Evolutionary conservation across 2,329 filamentous ascomycete genomes (phyloP).

Genomic region (Botrytis hyacinthi): DNA sequence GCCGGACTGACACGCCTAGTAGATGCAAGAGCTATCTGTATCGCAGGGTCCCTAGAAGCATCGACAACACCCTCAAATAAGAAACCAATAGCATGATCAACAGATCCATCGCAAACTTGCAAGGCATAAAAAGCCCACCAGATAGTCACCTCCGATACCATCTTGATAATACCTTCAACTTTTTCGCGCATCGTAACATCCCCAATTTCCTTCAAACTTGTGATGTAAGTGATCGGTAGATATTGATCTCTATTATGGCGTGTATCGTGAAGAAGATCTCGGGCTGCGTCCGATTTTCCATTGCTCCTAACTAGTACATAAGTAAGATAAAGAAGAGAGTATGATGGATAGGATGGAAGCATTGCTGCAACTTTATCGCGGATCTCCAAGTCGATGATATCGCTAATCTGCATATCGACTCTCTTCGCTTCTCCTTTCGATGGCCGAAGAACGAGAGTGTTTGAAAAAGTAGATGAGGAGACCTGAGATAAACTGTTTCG

Average conservation of each 20-base stretch:
- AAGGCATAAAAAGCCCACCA: constrained; percentile 16
- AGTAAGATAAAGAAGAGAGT: constrained; percentile 6
- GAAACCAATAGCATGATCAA: not conserved
- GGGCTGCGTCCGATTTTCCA: not conserved
- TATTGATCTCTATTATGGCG: not conserved
- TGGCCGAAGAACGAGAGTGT: not conserved
- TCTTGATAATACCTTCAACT: not conserved
- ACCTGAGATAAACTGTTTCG: not conserved
- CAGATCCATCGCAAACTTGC: not conserved
- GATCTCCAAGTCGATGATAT: not conserved
- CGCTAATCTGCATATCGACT: not conserved
- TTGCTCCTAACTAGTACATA: not conserved
- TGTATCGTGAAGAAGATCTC: not conserved
- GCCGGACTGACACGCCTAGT: not conserved
- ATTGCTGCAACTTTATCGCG: not conserved
- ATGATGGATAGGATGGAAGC: not conserved
- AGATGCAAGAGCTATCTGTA: not conserved
- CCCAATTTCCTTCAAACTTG: not conserved
- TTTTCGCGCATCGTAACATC: not conserved
- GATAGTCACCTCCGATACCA: not conserved
- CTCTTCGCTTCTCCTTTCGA: not conserved
- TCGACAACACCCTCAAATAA: constrained; percentile 7
- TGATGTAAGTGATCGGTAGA: not conserved
- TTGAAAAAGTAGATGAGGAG: not conserved
- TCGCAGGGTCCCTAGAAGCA: not conserved